Evolutionary conservation across 2,329 filamentous ascomycete species (phyloP), one percentile per base, ranked within the genome.

Genomic region (Hirsutella rhossiliensis): DNA sequence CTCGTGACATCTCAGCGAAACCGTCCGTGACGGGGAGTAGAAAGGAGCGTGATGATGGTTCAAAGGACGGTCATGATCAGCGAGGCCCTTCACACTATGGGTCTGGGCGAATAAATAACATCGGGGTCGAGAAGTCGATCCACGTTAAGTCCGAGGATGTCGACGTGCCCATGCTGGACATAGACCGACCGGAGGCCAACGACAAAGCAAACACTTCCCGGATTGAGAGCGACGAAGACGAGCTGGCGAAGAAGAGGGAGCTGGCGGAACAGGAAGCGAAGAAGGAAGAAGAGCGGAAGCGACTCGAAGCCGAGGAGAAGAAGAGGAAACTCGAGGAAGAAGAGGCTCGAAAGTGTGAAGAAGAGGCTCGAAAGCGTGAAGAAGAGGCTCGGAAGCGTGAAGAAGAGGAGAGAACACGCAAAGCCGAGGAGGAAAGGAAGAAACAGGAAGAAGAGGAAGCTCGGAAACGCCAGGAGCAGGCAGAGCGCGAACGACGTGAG

Each of bases 121-220:
- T 52, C 8, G 55, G 62, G 2, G 59, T 61, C 4, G 73, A 76
- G 36, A 73, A 70, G 52, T 56, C 61, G 15, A 73, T 77, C n/a
- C 69, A 71, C 40, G 72, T 78, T 36, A 77, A 77, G 50, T 72
- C 72, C 1, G 75, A 78, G 47, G 74, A 78, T 44, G 56, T 63
- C 2, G 76, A 79, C 44, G 56, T 75, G 9, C 72, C 75, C 18
- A 78, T 79, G 75, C 62, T 61, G 2, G 75, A 78, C 48, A 67
- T 64, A 2, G 61, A 61, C 38, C 53, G 52, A 12, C 52, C 55
- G 5, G 56, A 56, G 34, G 54, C 55, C 17, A 47, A 45, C 3
- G 57, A 61, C 6, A 51, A 52, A n/a, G 45, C 50, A 34, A 50
- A 57, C n/a, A 54, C 41, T 32, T 56, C 66, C 59, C 45, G 65